Percentiles rank a stretch among this genome's conserved stretches.
Evolutionary conservation across 2,329 filamentous ascomycete genomes (phyloP).

Genomic region (Penicillium concentricum): DNA sequence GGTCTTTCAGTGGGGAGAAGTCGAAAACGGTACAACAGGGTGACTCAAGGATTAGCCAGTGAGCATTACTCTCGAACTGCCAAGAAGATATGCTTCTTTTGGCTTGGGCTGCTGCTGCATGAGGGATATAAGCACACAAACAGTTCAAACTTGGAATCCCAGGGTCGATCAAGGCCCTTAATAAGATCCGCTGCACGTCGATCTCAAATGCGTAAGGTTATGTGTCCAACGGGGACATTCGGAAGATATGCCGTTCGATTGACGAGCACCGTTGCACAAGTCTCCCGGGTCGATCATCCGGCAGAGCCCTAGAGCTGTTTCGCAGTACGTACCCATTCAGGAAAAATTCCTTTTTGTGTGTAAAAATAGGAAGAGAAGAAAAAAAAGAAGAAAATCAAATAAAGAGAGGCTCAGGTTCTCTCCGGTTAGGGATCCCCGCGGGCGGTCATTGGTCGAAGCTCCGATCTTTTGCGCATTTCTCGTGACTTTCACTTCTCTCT

Average conservation of each 20-base stretch:
- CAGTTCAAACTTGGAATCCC: constrained; percentile 11
- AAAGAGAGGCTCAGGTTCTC: constrained; percentile 3
- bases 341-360: no score
- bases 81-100: constrained; percentile 10
- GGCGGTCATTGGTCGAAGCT: constrained; percentile 22
- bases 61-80: not conserved
- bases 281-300: constrained; percentile 30
- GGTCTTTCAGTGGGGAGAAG: not conserved
- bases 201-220: constrained; percentile 13
- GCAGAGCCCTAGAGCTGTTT: constrained; percentile 1
- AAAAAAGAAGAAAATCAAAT: not conserved
- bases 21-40: not conserved
- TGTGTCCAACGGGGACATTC: constrained; percentile 28
- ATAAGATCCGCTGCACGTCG: constrained; percentile 14
- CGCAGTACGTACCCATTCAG: not conserved
- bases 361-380: not conserved
- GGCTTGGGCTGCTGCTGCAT: constrained; percentile 17
- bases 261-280: constrained; percentile 30
- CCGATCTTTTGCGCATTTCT: not conserved
- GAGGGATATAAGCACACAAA: constrained; percentile 25
- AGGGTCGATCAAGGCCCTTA: constrained; percentile 9
- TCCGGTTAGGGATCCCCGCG: not conserved
- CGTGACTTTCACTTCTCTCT: not conserved
- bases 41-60: not conserved
- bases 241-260: constrained; percentile 33